Percentiles rank a stretch among this genome's conserved stretches.
phyloP scores from a whole-genome alignment of 2,329 filamentous ascomycete species.

The Akanthomyces uredinophilus region DNA sequence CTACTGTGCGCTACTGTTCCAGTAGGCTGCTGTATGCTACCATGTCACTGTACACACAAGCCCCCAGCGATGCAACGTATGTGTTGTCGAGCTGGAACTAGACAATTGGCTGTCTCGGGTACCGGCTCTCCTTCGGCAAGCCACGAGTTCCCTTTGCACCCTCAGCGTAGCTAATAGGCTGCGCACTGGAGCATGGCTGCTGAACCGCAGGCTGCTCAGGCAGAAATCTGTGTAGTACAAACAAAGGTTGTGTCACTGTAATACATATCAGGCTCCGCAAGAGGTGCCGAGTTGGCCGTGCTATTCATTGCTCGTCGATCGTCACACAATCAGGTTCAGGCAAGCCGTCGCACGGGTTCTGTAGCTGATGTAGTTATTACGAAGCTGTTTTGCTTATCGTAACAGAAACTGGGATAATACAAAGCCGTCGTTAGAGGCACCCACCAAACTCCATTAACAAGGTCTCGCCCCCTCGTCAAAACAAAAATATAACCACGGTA shows the following conservation, averaged over 20 bases:
- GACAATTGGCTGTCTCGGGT: neutral
- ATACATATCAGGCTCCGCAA: neutral
- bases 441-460: neutral
- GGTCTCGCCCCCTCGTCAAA: neutral
- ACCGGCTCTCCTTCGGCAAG: neutral
- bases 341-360: neutral
- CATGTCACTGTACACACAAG: neutral
- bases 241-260: neutral
- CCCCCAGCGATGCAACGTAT: neutral
- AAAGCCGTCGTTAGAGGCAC: neutral
- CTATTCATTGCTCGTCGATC: no score
- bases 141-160: neutral
- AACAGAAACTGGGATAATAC: neutral
- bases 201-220: neutral
- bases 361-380: neutral
- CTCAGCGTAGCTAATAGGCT: no score
- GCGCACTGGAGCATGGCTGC: neutral
- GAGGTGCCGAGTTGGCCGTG: constrained; percentile 1
- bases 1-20: no score
- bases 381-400: neutral
- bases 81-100: neutral
- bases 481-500: neutral
- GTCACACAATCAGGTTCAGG: neutral
- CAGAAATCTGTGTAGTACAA: neutral
- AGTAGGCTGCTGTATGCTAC: neutral